A percentile compares a stretch with the other conserved stretches of the same genome.
These are phyloP conservation scores for Blastobotrys terrestris DNA, from an alignment of 805 yeast genomes.

Conservation along the genomic window DNA sequence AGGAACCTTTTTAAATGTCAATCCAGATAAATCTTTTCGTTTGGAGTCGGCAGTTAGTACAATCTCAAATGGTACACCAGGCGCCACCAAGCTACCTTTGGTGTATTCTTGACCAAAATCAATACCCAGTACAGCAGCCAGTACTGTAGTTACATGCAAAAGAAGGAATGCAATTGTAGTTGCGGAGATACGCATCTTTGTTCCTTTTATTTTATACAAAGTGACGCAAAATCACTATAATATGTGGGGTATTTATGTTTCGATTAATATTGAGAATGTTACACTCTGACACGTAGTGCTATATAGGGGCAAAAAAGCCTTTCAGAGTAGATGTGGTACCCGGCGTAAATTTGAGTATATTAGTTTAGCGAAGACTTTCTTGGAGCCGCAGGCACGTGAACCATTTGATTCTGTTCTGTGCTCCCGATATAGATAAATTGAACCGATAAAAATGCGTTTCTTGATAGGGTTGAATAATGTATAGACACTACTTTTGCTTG, in stretches of 20 bases:
- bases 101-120: slow-evolving; percentile 86
- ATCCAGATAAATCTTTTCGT: slow-evolving; percentile 79
- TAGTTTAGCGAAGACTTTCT: no score
- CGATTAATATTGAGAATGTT: neutral
- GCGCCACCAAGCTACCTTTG: slow-evolving; percentile 85
- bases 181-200: neutral
- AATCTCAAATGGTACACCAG: slow-evolving; percentile 81
- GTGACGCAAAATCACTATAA: neutral
- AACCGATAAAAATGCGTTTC: no score
- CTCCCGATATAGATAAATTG: no score
- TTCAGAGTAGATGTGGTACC: no score
- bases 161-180: neutral
- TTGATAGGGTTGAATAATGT: no score
- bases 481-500: no score
- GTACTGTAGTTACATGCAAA: slow-evolving; percentile 12
- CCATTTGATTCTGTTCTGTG: no score
- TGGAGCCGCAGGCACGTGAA: no score
- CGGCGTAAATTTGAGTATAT: no score
- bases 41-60: slow-evolving; percentile 86
- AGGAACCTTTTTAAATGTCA: slow-evolving; percentile 50
- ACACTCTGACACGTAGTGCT: neutral
- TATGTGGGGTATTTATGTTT: neutral
- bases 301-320: no score
- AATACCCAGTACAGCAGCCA: slow-evolving; percentile 68
- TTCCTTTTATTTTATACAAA: neutral